A percentile compares a stretch with the other conserved stretches of the same genome.
phyloP scores from a whole-genome alignment of 2,329 filamentous ascomycete species.

The Harringtonia aguacate region DNA sequence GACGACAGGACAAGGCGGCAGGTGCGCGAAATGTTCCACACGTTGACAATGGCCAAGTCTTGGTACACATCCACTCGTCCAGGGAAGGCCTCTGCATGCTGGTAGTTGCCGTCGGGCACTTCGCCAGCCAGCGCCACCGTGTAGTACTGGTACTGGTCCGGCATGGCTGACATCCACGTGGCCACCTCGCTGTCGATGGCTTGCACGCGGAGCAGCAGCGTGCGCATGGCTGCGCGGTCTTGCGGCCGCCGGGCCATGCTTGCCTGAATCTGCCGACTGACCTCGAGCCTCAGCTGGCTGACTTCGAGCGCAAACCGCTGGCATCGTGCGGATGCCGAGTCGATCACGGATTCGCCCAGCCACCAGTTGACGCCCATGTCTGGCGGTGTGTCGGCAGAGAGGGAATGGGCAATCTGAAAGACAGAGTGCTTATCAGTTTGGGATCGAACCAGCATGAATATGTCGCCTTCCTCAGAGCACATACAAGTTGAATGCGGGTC shows the following conservation, averaged over 20 bases:
- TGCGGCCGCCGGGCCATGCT: slow-evolving; percentile 33
- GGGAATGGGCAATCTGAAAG: slow-evolving; percentile 41
- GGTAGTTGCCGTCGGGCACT: slow-evolving; percentile 40
- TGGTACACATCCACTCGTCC: slow-evolving; percentile 49
- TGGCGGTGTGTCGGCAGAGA: slow-evolving; percentile 41
- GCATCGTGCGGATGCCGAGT: slow-evolving; percentile 33
- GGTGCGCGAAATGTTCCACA: slow-evolving; percentile 44
- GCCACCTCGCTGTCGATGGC: slow-evolving; percentile 40
- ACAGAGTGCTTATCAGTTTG: not conserved
- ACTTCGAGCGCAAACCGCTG: slow-evolving; percentile 42
- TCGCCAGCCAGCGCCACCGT: slow-evolving; percentile 47
- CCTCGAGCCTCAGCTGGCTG: slow-evolving; percentile 44
- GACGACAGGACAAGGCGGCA: slow-evolving; percentile 44
- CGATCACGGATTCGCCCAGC: slow-evolving; percentile 39
- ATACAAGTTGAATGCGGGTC: slow-evolving; percentile 49
- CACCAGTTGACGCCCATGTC: slow-evolving; percentile 48
- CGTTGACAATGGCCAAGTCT: slow-evolving; percentile 44
- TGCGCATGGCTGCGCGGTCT: slow-evolving; percentile 39
- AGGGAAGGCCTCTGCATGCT: slow-evolving; percentile 44
- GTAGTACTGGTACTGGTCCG: slow-evolving; percentile 36
- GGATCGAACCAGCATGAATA: not conserved
- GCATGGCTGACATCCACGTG: slow-evolving; percentile 38
- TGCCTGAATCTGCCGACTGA: slow-evolving; percentile 35
- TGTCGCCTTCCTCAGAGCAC: slow-evolving; percentile 9
- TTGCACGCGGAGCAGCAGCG: slow-evolving; percentile 41